Base-by-base conservation (phyloP, 2,329 filamentous ascomycete species). In the Penicillium sp. region DNA sequence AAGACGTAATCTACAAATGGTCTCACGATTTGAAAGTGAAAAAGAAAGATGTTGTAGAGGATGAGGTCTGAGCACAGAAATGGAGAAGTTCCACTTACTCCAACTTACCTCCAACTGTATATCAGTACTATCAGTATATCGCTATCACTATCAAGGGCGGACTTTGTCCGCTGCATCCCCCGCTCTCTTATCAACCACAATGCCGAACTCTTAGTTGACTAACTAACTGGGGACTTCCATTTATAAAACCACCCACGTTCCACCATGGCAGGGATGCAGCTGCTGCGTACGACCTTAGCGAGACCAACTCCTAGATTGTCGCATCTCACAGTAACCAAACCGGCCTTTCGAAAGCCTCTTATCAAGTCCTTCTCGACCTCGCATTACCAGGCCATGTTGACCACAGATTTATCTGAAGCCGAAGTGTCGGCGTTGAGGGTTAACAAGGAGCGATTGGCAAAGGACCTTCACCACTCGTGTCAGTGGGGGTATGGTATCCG, bases 401-500 rank as follows among this genome's bases (percentile, higher is more conserved):
- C 68, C 23, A 67, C 67, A 1, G 66, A 71, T 46, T 57, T 84
- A 65, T 75, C 75, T 18, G 75, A 80, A 41, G 66, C 75, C 15
- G 70, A 80, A 32, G 67, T 84, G 31, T 70, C 69, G 33, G 74
- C 71, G 25, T 64, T 87, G 45, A 79, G 78, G 50, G 78, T 85
- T 33, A 77, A 85, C 55, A 74, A 79, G 57, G 71, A 75, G 12
- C 76, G 84, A 54, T 64, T 88, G 55, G 83, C 85, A 73, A 73
- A 77, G 24, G 79, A 83, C 51, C 74, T 88, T 10, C 85, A 88
- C 65, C 65, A 81, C 50, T 86, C 82, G 2, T 86, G 81, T 63
- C 75, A 82, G 69, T 88, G 82, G 78, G 85, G 85, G 0, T 77
- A 73, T 39, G 85, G 84, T 0, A 77, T 84, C 55, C 70, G 76